A percentile compares a stretch with the other conserved stretches of the same genome.
Evolutionary conservation across 2,329 filamentous ascomycete genomes (phyloP).

Genomic region (Dothidotthia symphoricarpi): DNA sequence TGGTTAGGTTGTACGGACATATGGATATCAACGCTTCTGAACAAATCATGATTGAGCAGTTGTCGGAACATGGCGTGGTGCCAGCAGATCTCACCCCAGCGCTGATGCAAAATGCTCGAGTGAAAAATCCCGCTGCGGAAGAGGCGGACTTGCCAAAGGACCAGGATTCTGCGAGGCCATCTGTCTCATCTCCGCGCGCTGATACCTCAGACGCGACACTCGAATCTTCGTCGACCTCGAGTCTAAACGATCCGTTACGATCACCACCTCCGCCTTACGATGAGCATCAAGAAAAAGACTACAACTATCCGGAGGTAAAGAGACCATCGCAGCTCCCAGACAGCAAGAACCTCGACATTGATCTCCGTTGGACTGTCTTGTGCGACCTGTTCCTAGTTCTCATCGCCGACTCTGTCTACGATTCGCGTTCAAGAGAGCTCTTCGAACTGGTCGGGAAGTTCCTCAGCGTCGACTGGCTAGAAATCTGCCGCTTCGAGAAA

Average conservation of each 20-base stretch:
- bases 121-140: conserved; percentile 85
- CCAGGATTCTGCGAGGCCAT: conserved; percentile 35
- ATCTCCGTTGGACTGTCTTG: conserved; percentile 93
- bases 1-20: conserved; percentile 88
- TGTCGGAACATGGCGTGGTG: conserved; percentile 86
- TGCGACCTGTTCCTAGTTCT: conserved; percentile 93
- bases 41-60: conserved; percentile 98
- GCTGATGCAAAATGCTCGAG: conserved; percentile 86
- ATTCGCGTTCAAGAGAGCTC: conserved; percentile 79
- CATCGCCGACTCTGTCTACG: conserved; percentile 95
- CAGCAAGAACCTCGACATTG: conserved; percentile 86
- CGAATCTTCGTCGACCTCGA: conserved; percentile 33
- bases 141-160: conserved; percentile 22
- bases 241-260: conserved; percentile 35
- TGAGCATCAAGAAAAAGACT: conserved; percentile 64
- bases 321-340: conserved; percentile 79
- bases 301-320: conserved; percentile 76
- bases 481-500: conserved; percentile 96
- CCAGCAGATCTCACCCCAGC: conserved; percentile 79
- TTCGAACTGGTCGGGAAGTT: conserved; percentile 79
- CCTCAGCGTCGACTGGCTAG: conserved; percentile 81
- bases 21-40: conserved; percentile 94
- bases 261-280: conserved; percentile 57
- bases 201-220: conserved; percentile 19
- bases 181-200: conserved; percentile 35